Conservation (phyloP, 495 filamentous ascomycete genomes). For the Podospora appendiculata region DNA sequence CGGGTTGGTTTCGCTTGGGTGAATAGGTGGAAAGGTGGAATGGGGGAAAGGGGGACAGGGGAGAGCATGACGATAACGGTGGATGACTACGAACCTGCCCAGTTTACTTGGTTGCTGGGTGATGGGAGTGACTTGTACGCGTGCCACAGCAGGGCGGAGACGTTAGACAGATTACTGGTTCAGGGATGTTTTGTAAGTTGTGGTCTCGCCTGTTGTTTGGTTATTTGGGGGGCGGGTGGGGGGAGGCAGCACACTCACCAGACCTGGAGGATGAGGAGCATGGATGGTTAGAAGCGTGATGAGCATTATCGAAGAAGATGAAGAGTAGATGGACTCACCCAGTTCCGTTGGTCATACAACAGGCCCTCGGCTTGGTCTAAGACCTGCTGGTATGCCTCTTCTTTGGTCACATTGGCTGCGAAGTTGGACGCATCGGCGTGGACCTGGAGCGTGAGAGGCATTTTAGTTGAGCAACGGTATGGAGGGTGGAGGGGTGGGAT, state of each 20-base stretch:
- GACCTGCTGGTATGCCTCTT: constrained; percentile 69
- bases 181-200: not conserved
- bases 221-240: not conserved
- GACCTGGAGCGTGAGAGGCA: constrained; percentile 51
- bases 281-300: not conserved
- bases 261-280: constrained; percentile 35
- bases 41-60: not conserved
- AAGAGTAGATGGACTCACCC: constrained; percentile 49
- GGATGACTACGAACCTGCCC: constrained; percentile 69
- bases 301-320: not conserved
- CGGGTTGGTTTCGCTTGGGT: not conserved
- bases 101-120: constrained; percentile 70
- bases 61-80: not conserved
- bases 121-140: constrained; percentile 70
- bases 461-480: too few species aligned
- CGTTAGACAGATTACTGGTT: constrained; percentile 73
- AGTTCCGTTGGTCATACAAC: constrained; percentile 74
- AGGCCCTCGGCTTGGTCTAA: constrained; percentile 62
- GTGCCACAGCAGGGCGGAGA: constrained; percentile 81
- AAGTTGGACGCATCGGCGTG: constrained; percentile 85
- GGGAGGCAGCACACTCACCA: constrained; percentile 37
- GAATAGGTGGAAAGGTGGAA: not conserved
- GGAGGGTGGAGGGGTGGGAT: too few species aligned
- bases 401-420: constrained; percentile 54
- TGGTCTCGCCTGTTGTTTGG: not conserved